Conservation (phyloP, 192 early-diverging fungal genomes). For the Rhizophagus sp. region DNA sequence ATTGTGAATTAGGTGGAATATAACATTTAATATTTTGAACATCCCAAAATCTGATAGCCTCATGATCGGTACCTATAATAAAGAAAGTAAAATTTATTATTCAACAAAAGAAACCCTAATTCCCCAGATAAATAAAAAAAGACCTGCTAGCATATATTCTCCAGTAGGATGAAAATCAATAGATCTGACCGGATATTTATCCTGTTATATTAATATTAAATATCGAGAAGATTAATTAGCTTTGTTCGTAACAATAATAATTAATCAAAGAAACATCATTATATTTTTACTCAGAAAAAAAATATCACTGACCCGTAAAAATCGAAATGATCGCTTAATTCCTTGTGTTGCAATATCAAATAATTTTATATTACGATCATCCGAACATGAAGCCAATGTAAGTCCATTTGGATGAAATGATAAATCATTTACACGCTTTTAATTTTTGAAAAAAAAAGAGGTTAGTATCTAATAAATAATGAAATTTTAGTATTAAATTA, state of each 20-base stretch:
- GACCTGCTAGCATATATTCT: conserved; percentile 77
- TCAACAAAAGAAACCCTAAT: background rate
- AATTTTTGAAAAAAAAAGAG: background rate
- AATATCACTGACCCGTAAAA: conserved; percentile 57
- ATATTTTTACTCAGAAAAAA: too few relatives aligned
- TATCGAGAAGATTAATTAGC: background rate
- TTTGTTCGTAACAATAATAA: too few relatives aligned
- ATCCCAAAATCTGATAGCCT: conserved; percentile 82
- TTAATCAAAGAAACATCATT: too few relatives aligned
- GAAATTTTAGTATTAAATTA: too few relatives aligned
- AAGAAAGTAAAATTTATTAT: background rate
- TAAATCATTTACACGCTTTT: conserved; percentile 73
- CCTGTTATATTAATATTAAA: conserved; percentile 39
- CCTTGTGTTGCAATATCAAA: conserved; percentile 85
- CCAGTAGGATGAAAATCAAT: conserved; percentile 94
- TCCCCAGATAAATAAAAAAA: background rate
- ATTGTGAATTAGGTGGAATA: conserved; percentile 53
- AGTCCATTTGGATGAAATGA: conserved; percentile 92
- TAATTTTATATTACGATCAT: conserved; percentile 84
- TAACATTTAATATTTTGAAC: conserved; percentile 85
- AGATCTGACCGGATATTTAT: conserved; percentile 74
- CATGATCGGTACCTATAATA: conserved; percentile 67
- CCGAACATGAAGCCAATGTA: conserved; percentile 84
- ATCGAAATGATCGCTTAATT: conserved; percentile 82
- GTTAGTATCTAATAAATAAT: too few relatives aligned